These are phyloP conservation scores for Zasmidium citrigriseum DNA, from an alignment of 2,329 filamentous ascomycete genomes.

Conservation along the genomic window DNA sequence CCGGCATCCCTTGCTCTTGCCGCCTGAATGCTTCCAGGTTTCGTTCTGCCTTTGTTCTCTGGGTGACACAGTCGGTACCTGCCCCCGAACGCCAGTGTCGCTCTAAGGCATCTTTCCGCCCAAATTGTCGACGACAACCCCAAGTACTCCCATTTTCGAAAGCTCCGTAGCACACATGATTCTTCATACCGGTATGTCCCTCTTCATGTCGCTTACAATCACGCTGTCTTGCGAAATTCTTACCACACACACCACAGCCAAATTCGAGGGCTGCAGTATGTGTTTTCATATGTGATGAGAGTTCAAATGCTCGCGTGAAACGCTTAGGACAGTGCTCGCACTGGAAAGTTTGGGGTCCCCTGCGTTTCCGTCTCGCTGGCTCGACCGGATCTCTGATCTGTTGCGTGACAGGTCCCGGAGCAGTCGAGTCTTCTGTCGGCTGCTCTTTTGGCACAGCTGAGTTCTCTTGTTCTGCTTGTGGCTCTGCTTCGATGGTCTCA, in stretches of 20 bases:
- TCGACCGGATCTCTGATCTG: neutral
- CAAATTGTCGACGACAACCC: slow-evolving; percentile 91
- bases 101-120: slow-evolving; percentile 88
- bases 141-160: slow-evolving; percentile 79
- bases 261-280: slow-evolving; percentile 97
- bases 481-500: neutral
- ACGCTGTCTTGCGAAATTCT: slow-evolving; percentile 94
- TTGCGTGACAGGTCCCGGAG: neutral
- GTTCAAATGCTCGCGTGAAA: slow-evolving; percentile 93
- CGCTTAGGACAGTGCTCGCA: slow-evolving; percentile 89
- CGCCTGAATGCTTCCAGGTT: no score
- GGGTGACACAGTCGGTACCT: no score
- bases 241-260: slow-evolving; percentile 92
- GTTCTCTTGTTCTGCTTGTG: neutral
- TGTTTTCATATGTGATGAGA: slow-evolving; percentile 89
- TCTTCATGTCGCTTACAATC: slow-evolving; percentile 96
- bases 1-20: no score
- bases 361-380: slow-evolving; percentile 66
- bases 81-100: slow-evolving; percentile 85
- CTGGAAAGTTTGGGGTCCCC: slow-evolving; percentile 95
- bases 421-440: neutral
- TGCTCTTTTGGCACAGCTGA: neutral
- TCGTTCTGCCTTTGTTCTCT: no score
- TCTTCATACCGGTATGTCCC: slow-evolving; percentile 94
- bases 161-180: slow-evolving; percentile 92